These are phyloP conservation scores for Basidiobolus meristosporus DNA, from an alignment of 371 early-diverging fungal species.

Conservation along the genomic window DNA sequence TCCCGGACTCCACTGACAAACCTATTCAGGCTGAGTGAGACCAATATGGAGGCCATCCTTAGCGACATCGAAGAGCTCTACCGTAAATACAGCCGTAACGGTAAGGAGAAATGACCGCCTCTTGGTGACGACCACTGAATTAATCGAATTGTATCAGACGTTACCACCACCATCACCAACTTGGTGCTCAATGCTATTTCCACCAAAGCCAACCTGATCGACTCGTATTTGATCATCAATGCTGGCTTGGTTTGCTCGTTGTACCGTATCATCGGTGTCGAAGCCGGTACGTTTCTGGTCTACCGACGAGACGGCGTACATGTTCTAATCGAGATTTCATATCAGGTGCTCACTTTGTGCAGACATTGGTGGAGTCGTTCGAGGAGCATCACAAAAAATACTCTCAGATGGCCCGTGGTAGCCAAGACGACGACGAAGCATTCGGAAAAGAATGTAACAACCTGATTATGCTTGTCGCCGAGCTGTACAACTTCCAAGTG, in stretches of 20 bases:
- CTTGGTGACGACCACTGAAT: not conserved
- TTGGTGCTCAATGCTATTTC: conserved; percentile 53
- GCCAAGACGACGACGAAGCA: conserved; percentile 13
- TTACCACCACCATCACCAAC: conserved; percentile 64
- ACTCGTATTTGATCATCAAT: conserved; percentile 75
- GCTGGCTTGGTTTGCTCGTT: conserved; percentile 69
- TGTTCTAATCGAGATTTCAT: not conserved
- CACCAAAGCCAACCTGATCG: conserved; percentile 62
- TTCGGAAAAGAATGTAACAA: conserved; percentile 34
- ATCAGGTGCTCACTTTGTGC: conserved; percentile 64
- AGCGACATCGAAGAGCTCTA: conserved; percentile 61
- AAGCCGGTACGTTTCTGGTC: conserved; percentile 35
- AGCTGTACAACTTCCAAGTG: conserved; percentile 79
- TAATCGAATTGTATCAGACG: conserved; percentile 22
- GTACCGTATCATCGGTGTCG: conserved; percentile 63
- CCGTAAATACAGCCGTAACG: conserved; percentile 59
- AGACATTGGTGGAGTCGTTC: conserved; percentile 60
- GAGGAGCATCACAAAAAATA: conserved; percentile 24
- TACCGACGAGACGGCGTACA: not conserved
- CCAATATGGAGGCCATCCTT: conserved; percentile 74
- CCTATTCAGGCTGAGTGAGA: conserved; percentile 46
- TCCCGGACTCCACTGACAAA: not conserved
- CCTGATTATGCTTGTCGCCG: conserved; percentile 57
- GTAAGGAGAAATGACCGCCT: conserved; percentile 10
- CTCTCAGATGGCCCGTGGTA: conserved; percentile 3